Percentiles rank a stretch among this genome's conserved stretches.
These are phyloP conservation scores for Nidularia sp. DNA, from an alignment of 768 basidiomycete genomes.

Conservation along the genomic window DNA sequence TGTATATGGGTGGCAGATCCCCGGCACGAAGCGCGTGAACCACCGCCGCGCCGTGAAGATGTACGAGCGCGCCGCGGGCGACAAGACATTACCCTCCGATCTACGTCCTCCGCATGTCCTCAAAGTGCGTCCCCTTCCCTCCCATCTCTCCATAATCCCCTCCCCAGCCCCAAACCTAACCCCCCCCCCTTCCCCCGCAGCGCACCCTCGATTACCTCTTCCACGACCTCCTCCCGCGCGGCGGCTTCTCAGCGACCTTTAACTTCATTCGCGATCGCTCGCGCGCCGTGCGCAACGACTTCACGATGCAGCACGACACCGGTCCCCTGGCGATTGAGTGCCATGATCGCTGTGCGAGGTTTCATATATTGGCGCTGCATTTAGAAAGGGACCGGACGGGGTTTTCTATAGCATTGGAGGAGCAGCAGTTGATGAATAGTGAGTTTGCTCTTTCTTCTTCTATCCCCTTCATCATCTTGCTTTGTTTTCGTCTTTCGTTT, in stretches of 20 bases:
- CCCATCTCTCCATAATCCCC: conserved; percentile 1
- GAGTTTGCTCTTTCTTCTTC: conserved; percentile 25
- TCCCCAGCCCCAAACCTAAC: no score
- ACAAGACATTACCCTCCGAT: conserved; percentile 89
- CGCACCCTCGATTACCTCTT: conserved; percentile 92
- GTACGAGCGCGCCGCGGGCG: conserved; percentile 92
- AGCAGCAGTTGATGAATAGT: conserved; percentile 93
- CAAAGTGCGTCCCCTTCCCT: conserved; percentile 41
- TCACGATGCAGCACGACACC: conserved; percentile 86
- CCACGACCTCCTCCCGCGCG: conserved; percentile 66
- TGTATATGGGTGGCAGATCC: conserved; percentile 50
- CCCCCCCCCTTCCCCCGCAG: conserved; percentile 43
- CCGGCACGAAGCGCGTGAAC: conserved; percentile 82
- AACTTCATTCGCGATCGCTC: conserved; percentile 92
- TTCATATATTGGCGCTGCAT: conserved; percentile 85
- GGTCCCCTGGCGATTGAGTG: conserved; percentile 80
- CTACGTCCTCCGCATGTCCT: conserved; percentile 84
- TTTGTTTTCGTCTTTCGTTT: no score
- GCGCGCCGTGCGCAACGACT: conserved; percentile 86
- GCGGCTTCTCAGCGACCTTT: conserved; percentile 67
- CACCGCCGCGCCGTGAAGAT: conserved; percentile 88
- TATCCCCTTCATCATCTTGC: no score
- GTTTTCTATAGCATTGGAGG: conserved; percentile 70
- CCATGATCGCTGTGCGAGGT: conserved; percentile 91
- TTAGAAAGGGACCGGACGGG: conserved; percentile 48